phyloP scores from a whole-genome alignment of 2,329 filamentous ascomycete species.

The Aureobasidium namibiae region DNA sequence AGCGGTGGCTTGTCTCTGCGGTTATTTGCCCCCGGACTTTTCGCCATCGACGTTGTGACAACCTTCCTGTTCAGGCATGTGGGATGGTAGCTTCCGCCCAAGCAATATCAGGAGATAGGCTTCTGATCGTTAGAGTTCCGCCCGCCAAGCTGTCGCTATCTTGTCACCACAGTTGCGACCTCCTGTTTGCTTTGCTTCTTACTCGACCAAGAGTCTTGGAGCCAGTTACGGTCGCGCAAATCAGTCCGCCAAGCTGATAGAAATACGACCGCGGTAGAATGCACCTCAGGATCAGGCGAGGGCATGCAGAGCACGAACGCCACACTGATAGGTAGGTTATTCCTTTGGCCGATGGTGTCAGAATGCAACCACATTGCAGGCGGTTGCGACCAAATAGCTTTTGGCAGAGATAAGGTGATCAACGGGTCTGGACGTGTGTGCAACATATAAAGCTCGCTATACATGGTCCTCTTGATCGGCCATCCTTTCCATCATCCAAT shows the following conservation, averaged over 20 bases:
- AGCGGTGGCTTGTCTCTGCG: neutral
- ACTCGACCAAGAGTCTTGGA: neutral
- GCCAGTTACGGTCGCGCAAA: neutral
- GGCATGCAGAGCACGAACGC: neutral
- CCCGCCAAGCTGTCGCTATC: neutral
- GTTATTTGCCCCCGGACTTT: neutral
- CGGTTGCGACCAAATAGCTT: neutral
- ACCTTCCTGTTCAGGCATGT: neutral
- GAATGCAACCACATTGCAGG: neutral
- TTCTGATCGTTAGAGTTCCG: neutral
- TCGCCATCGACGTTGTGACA: neutral
- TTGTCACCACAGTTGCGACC: neutral
- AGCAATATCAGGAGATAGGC: neutral
- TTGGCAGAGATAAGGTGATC: neutral
- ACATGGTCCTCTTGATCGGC: neutral
- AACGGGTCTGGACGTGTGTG: neutral
- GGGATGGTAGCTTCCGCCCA: neutral
- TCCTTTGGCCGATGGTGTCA: no score
- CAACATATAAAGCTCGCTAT: neutral
- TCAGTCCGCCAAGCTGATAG: neutral
- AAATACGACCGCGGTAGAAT: neutral
- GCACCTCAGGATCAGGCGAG: neutral
- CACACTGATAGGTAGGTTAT: neutral
- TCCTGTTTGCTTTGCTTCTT: constrained; percentile 2
- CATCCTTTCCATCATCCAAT: neutral